These are phyloP conservation scores for Ustilago hordei DNA, from an alignment of 1,284 basidiomycete genomes.

Conservation along the genomic window DNA sequence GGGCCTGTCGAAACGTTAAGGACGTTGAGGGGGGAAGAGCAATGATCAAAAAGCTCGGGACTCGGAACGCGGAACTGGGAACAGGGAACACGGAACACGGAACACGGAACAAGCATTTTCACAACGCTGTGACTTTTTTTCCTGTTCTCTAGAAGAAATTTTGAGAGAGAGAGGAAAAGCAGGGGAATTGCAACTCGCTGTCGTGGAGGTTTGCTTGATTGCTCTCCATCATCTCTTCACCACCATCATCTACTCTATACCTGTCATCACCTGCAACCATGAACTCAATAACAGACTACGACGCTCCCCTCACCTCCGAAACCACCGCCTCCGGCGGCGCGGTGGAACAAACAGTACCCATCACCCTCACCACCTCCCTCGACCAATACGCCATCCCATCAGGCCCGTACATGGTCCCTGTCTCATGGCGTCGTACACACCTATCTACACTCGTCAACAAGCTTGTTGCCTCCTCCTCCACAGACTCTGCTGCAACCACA, in stretches of 20 bases:
- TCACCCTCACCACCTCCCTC: constrained; percentile 54
- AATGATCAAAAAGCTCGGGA: constrained; percentile 14
- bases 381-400: constrained; percentile 81
- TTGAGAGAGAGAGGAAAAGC: constrained; percentile 12
- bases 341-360: constrained; percentile 48
- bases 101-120: too few relatives aligned
- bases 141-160: constrained; percentile 17
- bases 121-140: neutral
- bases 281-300: constrained; percentile 34
- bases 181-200: constrained; percentile 2
- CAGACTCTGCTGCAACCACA: constrained; percentile 69
- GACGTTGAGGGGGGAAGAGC: neutral
- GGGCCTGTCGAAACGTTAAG: neutral
- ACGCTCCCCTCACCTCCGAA: constrained; percentile 3
- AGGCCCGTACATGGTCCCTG: constrained; percentile 93
- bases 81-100: too few relatives aligned
- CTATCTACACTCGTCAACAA: constrained; percentile 99
- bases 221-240: constrained; percentile 1
- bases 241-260: constrained; percentile 7
- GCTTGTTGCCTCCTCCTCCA: constrained; percentile 74
- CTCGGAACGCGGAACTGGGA: constrained; percentile 5
- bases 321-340: neutral
- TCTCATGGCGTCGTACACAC: constrained; percentile 90
- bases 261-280: neutral
- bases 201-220: constrained; percentile 2